These are phyloP conservation scores for Conoideocrella luteorostrata DNA, from an alignment of 2,329 filamentous ascomycete species.

Conservation along the genomic window DNA sequence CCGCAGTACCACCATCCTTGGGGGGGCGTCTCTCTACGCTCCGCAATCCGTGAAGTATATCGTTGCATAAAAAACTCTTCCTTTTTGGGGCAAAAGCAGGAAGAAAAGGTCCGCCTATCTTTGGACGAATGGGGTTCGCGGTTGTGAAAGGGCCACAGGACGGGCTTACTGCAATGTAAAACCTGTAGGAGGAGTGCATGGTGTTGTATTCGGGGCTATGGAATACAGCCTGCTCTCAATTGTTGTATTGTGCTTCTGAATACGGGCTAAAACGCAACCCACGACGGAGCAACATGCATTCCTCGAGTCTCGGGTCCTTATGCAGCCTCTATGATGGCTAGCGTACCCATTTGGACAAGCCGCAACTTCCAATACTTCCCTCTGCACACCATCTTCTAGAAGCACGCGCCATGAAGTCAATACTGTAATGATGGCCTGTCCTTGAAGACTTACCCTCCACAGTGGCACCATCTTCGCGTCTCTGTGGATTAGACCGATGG, in stretches of 20 bases:
- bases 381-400: background rate
- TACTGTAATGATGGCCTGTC: background rate
- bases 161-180: background rate
- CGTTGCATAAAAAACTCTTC: background rate
- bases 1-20: background rate
- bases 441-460: background rate
- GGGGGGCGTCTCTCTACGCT: background rate
- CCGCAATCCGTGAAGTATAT: background rate
- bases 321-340: too few species aligned
- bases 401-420: background rate
- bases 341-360: too few species aligned
- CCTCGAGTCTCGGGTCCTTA: too few species aligned
- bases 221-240: too few species aligned
- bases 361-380: background rate
- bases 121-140: background rate
- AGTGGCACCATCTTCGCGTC: conserved; percentile 5
- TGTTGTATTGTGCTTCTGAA: too few species aligned
- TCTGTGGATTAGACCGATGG: background rate
- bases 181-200: background rate
- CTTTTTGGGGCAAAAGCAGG: background rate
- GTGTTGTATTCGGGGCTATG: too few species aligned
- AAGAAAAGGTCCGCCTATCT: background rate
- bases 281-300: too few species aligned
- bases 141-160: background rate
- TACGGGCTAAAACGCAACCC: too few species aligned